A percentile compares a stretch with the other conserved stretches of the same genome.
These are phyloP conservation scores for Blastocystis sp. DNA, from an alignment of 352 stramenopile species.

Conservation along the genomic window DNA sequence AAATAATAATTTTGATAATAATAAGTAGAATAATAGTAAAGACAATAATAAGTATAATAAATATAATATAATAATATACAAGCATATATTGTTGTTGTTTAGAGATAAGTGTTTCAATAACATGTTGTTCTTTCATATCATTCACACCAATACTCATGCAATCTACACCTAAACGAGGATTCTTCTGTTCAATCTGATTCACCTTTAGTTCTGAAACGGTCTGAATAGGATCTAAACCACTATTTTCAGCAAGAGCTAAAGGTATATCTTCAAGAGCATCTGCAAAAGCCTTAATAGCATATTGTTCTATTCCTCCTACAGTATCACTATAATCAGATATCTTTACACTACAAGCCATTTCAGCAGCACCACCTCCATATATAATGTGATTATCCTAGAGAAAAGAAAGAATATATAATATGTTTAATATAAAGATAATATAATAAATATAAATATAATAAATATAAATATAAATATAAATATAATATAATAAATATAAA, in stretches of 20 bases:
- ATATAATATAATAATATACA: no score
- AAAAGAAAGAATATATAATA: no score
- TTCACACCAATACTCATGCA: constrained; percentile 71
- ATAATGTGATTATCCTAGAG: constrained; percentile 88
- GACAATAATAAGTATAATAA: no score
- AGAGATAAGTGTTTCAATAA: constrained; percentile 97
- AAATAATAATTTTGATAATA: no score
- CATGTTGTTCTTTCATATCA: constrained; percentile 90
- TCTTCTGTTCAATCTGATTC: constrained; percentile 70
- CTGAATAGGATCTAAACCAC: constrained; percentile 81
- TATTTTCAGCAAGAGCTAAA: constrained; percentile 96
- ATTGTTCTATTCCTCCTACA: constrained; percentile 67
- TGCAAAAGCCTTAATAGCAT: constrained; percentile 90
- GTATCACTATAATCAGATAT: constrained; percentile 60
- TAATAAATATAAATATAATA: no score
- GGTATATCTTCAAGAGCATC: constrained; percentile 95
- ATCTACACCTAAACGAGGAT: constrained; percentile 80
- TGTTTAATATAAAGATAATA: no score
- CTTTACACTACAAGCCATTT: constrained; percentile 86
- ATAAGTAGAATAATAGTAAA: no score
- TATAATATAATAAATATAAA: no score
- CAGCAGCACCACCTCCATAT: constrained; percentile 83
- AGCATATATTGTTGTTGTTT: constrained; percentile 98
- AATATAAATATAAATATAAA: no score
- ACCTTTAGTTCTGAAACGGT: constrained; percentile 87